These are phyloP conservation scores for Arabidopsis hybrid DNA, from an alignment of 441 rosid genomes.

Conservation along the genomic window DNA sequence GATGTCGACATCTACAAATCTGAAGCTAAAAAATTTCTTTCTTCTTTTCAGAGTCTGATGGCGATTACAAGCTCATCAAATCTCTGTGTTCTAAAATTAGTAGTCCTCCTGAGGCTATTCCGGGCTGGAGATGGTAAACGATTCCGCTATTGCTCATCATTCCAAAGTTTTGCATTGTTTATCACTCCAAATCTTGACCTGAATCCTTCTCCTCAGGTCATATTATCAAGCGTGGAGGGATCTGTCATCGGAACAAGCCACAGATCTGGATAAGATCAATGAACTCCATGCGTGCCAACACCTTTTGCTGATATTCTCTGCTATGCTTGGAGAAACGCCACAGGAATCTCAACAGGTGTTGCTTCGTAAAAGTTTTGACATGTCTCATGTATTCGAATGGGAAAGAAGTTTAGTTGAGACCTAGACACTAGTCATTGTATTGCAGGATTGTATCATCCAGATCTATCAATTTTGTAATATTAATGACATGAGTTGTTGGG, in stretches of 20 bases:
- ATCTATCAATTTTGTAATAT: slow-evolving; percentile 36
- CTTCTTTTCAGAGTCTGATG: slow-evolving; percentile 43
- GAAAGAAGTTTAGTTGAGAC: slow-evolving; percentile 56
- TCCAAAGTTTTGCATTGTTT: slow-evolving; percentile 9
- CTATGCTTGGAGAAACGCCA: slow-evolving; percentile 53
- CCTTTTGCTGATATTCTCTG: slow-evolving; percentile 54
- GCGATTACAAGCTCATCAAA: slow-evolving; percentile 36
- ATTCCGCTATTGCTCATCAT: slow-evolving; percentile 20
- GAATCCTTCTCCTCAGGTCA: slow-evolving; percentile 58
- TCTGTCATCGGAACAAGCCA: slow-evolving; percentile 50
- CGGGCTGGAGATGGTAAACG: slow-evolving; percentile 90
- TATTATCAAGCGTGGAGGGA: slow-evolving; percentile 75
- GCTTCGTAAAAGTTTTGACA: slow-evolving; percentile 48
- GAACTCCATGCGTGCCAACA: slow-evolving; percentile 72
- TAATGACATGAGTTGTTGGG: slow-evolving; percentile 16
- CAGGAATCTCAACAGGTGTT: slow-evolving; percentile 43
- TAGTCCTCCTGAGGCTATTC: slow-evolving; percentile 73
- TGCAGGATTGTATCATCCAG: slow-evolving; percentile 11
- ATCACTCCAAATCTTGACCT: slow-evolving; percentile 10
- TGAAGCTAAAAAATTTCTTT: slow-evolving; percentile 17
- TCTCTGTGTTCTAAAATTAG: slow-evolving; percentile 57
- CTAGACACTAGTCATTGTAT: slow-evolving; percentile 29
- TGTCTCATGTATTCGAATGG: slow-evolving; percentile 60
- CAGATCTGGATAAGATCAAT: slow-evolving; percentile 56
- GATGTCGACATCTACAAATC: not conserved